phyloP scores from a whole-genome alignment of 208 protist genomes.

The Acanthamoeba healyi region DNA sequence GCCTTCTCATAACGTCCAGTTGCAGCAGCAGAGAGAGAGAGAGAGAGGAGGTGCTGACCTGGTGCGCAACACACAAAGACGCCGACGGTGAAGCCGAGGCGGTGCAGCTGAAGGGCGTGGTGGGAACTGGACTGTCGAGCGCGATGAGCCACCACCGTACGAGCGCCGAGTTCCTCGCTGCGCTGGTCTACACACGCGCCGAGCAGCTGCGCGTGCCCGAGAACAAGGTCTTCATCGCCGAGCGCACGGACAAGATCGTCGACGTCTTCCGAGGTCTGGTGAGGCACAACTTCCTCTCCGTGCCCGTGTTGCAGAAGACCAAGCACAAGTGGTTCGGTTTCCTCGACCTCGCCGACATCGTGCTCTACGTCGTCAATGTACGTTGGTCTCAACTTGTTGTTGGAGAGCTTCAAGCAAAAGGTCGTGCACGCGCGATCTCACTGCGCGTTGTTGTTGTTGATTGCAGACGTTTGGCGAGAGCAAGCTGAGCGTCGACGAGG shows the following conservation, averaged over 20 bases:
- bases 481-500: slow-evolving; percentile 3
- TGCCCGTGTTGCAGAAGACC: slow-evolving; percentile 55
- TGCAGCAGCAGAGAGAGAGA: too few relatives aligned
- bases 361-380: slow-evolving; percentile 24
- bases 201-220: slow-evolving; percentile 61
- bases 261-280: slow-evolving; percentile 48
- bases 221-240: slow-evolving; percentile 56
- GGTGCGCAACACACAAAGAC: neutral
- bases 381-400: neutral
- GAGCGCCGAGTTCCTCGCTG: slow-evolving; percentile 33
- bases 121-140: neutral
- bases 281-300: slow-evolving; percentile 53
- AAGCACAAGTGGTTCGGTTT: slow-evolving; percentile 56
- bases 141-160: neutral
- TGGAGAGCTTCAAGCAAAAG: neutral
- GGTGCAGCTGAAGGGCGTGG: slow-evolving; percentile 14
- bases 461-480: slow-evolving; percentile 11
- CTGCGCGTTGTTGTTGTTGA: too few relatives aligned
- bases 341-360: slow-evolving; percentile 56
- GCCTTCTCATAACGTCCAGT: too few relatives aligned
- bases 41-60: too few relatives aligned
- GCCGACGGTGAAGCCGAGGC: neutral
- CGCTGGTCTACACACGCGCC: slow-evolving; percentile 39
- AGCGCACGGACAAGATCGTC: slow-evolving; percentile 59
- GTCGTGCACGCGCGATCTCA: too few relatives aligned